Conservation (phyloP, 192 early-diverging fungal species). For the Diversispora eburnea region DNA sequence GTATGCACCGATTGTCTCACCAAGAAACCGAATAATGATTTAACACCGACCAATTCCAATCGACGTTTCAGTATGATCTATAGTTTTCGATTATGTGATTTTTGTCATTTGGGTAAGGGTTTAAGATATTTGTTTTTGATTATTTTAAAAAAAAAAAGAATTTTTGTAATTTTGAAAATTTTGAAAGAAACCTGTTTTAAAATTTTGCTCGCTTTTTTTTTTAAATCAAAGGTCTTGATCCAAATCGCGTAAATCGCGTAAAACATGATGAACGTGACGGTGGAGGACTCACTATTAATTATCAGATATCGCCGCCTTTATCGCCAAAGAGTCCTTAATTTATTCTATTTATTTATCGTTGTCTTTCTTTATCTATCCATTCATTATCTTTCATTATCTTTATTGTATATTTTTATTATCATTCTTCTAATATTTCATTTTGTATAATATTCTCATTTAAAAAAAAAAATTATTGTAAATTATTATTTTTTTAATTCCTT, state of each 20-base stretch:
- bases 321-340: not conserved
- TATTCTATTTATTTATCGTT: no score
- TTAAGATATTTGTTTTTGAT: not conserved
- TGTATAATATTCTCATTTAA: no score
- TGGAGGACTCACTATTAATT: not conserved
- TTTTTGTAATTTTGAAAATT: not conserved
- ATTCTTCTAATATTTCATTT: no score
- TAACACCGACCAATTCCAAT: not conserved
- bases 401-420: no score
- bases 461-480: no score
- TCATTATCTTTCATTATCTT: no score
- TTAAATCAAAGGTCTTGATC: conserved; percentile 16
- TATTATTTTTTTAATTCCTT: no score
- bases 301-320: conserved; percentile 2
- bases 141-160: no score
- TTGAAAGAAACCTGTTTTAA: not conserved
- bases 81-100: conserved; percentile 20
- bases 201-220: not conserved
- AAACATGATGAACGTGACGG: conserved; percentile 19
- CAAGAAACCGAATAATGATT: conserved; percentile 40
- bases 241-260: not conserved
- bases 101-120: conserved; percentile 27
- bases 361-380: no score
- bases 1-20: conserved; percentile 46
- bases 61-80: not conserved